Percentiles rank a stretch among this genome's conserved stretches.
phyloP scores from a whole-genome alignment of 306 rosid species.

The Pyrus betulifolia region DNA sequence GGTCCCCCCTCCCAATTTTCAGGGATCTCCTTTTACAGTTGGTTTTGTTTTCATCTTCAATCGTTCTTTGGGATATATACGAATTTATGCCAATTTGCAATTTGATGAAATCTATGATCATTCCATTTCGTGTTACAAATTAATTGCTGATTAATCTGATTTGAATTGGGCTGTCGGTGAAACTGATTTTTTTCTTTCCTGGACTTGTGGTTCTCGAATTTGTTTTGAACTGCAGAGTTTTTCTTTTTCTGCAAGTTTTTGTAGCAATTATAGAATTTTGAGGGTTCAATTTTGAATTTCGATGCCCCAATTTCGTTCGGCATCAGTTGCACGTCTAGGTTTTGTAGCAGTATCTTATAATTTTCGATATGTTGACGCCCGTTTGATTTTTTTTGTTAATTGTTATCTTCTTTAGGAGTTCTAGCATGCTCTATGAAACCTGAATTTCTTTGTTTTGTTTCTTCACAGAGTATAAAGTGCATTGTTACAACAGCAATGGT shows the following conservation, averaged over 20 bases:
- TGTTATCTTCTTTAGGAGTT: no score
- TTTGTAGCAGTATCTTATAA: no score
- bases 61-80: neutral
- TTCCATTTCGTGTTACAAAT: neutral
- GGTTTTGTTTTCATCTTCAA: neutral
- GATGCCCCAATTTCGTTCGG: neutral
- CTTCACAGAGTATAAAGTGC: conserved; percentile 79
- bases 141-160: neutral
- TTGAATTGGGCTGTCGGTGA: neutral
- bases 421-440: neutral
- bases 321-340: neutral
- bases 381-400: no score
- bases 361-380: no score
- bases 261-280: neutral
- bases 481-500: conserved; percentile 83
- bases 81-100: neutral
- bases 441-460: neutral
- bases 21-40: neutral
- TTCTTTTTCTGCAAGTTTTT: neutral
- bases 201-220: neutral
- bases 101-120: neutral
- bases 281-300: neutral
- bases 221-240: neutral
- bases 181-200: no score
- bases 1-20: neutral